Evolutionary conservation across 768 basidiomycete genomes (phyloP).

Genomic region (Coprinopsis strossmayeri): DNA sequence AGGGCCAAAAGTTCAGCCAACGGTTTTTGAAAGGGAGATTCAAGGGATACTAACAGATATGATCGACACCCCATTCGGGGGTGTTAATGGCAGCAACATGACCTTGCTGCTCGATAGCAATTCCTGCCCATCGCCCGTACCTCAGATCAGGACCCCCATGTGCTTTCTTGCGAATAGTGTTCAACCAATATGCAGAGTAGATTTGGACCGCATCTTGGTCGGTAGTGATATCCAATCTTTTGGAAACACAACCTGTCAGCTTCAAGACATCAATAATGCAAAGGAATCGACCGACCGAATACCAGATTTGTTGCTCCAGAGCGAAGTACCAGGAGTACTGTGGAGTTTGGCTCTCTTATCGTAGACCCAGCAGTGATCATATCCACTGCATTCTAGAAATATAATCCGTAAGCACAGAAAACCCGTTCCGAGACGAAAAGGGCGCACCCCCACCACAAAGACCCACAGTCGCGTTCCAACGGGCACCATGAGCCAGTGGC

Average conservation of each 20-base stretch:
- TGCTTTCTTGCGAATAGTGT: conserved; percentile 37
- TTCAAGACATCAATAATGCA: neutral
- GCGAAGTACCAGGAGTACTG: conserved; percentile 24
- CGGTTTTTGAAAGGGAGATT: neutral
- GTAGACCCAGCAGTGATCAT: conserved; percentile 46
- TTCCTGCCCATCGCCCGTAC: conserved; percentile 36
- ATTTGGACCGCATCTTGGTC: conserved; percentile 47
- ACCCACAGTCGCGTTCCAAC: conserved; percentile 26
- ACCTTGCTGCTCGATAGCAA: conserved; percentile 49
- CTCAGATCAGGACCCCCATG: conserved; percentile 40
- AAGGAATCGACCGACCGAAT: conserved; percentile 27
- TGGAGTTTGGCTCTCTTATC: conserved; percentile 23
- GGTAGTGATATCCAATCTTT: conserved; percentile 41
- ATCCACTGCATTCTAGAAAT: conserved; percentile 35
- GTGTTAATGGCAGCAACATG: conserved; percentile 51
- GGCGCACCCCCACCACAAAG: conserved; percentile 22
- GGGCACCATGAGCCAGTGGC: conserved; percentile 23
- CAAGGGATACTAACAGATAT: conserved; percentile 36
- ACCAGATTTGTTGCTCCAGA: conserved; percentile 44
- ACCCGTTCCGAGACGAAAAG: too few relatives aligned
- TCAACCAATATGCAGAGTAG: conserved; percentile 39
- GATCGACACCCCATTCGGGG: conserved; percentile 47
- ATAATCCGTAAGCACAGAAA: too few relatives aligned
- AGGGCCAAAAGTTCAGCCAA: conserved; percentile 1
- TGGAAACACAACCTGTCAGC: too few relatives aligned